Percentiles rank a stretch among this genome's conserved stretches.
Conservation (phyloP, 1,139 yeast genomes). For the Pichia sp. region DNA sequence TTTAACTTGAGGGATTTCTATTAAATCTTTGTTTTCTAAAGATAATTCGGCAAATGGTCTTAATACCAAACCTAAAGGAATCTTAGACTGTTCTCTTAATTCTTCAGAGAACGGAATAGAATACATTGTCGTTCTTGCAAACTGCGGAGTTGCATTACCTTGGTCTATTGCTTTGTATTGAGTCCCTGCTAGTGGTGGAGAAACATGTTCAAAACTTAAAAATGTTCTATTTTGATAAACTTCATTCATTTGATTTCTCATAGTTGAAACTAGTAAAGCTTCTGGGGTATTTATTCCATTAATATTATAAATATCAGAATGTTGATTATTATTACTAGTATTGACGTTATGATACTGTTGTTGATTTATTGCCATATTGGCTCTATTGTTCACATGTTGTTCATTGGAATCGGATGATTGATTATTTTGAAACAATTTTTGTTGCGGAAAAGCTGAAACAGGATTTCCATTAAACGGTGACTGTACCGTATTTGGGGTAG, state of each 20-base stretch:
- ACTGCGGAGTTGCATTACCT: constrained; percentile 77
- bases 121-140: constrained; percentile 74
- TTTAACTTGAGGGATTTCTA: constrained; percentile 63
- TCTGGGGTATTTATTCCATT: constrained; percentile 13
- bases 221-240: constrained; percentile 45
- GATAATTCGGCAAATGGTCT: constrained; percentile 72
- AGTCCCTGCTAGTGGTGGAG: constrained; percentile 79
- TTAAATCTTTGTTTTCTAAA: constrained; percentile 29
- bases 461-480: not conserved
- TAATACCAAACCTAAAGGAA: constrained; percentile 76
- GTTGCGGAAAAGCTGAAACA: not conserved
- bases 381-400: not conserved
- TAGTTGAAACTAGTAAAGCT: constrained; percentile 43
- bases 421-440: not conserved
- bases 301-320: constrained; percentile 10
- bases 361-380: not conserved
- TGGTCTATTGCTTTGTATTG: constrained; percentile 69
- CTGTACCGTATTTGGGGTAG: not conserved
- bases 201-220: constrained; percentile 64
- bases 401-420: not conserved
- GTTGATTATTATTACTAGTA: not conserved
- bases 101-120: constrained; percentile 73
- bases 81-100: constrained; percentile 59
- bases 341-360: not conserved
- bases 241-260: constrained; percentile 49